A percentile compares a stretch with the other conserved stretches of the same genome.
phyloP scores from a whole-genome alignment of 2,329 filamentous ascomycete genomes.

The Alternaria hordeiaustralica region DNA sequence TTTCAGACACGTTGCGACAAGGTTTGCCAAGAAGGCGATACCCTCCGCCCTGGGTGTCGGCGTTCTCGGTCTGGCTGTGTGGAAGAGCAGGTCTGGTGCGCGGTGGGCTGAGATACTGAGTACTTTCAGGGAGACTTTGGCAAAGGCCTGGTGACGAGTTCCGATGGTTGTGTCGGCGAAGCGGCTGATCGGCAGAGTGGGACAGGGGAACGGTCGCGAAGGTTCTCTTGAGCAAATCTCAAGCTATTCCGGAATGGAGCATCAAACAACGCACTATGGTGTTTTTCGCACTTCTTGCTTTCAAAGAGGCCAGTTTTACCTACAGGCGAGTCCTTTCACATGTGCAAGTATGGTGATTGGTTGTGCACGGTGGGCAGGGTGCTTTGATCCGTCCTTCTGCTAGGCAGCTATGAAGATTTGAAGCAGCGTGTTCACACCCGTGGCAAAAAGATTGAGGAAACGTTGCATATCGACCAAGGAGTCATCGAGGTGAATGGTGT shows the following conservation, averaged over 20 bases:
- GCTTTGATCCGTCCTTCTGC: not conserved
- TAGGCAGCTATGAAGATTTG: not conserved
- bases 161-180: not conserved
- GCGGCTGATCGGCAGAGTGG: not conserved
- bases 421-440: not conserved
- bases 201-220: not conserved
- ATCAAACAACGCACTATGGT: not conserved
- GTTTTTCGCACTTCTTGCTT: not conserved
- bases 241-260: not conserved
- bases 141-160: not conserved
- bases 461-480: constrained; percentile 9
- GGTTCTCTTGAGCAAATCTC: not conserved
- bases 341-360: not conserved
- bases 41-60: not conserved
- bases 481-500: constrained; percentile 5
- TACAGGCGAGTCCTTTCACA: not conserved
- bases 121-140: not conserved
- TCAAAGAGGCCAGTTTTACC: not conserved
- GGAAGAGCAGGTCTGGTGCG: not conserved
- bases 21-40: not conserved
- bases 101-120: not conserved
- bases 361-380: not conserved
- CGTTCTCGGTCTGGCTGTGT: not conserved
- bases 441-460: not conserved
- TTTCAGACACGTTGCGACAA: constrained; percentile 1